Base-by-base conservation (phyloP, 164 flowering plant species). In the Vitis rotundifolia region DNA sequence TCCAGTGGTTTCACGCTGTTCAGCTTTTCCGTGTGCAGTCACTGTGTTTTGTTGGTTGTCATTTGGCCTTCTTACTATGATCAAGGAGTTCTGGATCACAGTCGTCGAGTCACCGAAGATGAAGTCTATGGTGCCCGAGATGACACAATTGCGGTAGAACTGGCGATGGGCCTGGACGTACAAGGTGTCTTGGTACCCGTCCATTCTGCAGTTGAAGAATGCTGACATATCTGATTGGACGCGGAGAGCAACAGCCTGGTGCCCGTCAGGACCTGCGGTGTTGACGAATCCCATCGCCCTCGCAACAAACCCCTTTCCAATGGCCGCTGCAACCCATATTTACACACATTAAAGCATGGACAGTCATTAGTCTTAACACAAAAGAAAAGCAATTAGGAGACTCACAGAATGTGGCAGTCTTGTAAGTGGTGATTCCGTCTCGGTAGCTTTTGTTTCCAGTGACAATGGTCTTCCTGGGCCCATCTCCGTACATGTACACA, bases 401-500 rank as follows among this genome's bases (percentile, higher is more conserved):
- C 78, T 77, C 55, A 78, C 84, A 29, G 59, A 86, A 72, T 1
- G 86, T 69, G 56, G 89, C 86, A 8, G 83, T 75, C 51, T 61
- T 37, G 18, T 49, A 73, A 16, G 85, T 83, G 6, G 74, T 14
- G 19, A 47, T 7, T 9, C 82, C 81, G 2, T 68, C 74, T 3
- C 48, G 29, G 61, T 15, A 18, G 75, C 68, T 77, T 63, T 65
- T 76, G 58, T 31, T 63, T 3, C 88, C 89, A 16, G 87, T 81
- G 68, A 87, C 65, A 13, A 78, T 62, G 13, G 85, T 78, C 76
- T 55, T 80, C 28, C 72, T 71, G 0, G 87, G 79, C 1, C 89
- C 91, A 62, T 88, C 91, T 9, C 91, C 91, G 52, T 78, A 78
- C 74, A 88, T 79, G 64, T 75, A 66, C 13, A 86, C 70, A n/a